Evolutionary conservation across 2,329 filamentous ascomycete species (phyloP).

Genomic region (Claviceps monticola): DNA sequence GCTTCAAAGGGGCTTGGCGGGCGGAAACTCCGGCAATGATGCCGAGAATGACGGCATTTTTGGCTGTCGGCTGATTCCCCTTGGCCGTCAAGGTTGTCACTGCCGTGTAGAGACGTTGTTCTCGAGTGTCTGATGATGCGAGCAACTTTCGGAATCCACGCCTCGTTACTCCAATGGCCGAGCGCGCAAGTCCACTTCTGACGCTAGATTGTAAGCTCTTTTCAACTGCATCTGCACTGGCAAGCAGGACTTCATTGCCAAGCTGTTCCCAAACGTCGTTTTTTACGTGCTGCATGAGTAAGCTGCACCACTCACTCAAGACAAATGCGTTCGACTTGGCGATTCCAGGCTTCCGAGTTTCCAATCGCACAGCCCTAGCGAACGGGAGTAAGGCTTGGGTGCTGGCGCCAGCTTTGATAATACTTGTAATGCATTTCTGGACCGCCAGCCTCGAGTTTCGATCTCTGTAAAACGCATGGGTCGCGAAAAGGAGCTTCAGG

Average conservation of each 20-base stretch:
- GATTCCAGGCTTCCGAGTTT: conserved; percentile 64
- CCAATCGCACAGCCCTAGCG: conserved; percentile 51
- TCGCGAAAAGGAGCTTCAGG: conserved; percentile 67
- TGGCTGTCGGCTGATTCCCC: conserved; percentile 45
- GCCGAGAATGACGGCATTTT: conserved; percentile 66
- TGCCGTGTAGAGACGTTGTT: conserved; percentile 47
- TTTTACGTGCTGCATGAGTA: conserved; percentile 60
- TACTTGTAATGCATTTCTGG: conserved; percentile 60
- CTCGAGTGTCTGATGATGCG: conserved; percentile 37
- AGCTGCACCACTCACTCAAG: conserved; percentile 76
- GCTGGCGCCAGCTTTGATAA: conserved; percentile 46
- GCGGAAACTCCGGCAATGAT: conserved; percentile 77
- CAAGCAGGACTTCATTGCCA: conserved; percentile 49
- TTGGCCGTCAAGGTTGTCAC: conserved; percentile 59
- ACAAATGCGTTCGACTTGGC: conserved; percentile 75
- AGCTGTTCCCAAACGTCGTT: conserved; percentile 50
- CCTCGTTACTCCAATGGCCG: conserved; percentile 64
- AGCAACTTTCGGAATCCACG: conserved; percentile 68
- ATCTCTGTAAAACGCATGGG: conserved; percentile 78
- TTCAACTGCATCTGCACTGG: conserved; percentile 62
- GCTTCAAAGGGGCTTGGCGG: conserved; percentile 50
- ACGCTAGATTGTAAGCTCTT: conserved; percentile 56
- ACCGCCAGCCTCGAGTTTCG: conserved; percentile 71
- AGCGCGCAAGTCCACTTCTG: conserved; percentile 52
- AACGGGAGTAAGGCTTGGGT: conserved; percentile 47